Conservation (phyloP, 2,329 filamentous ascomycete species). For the Fusarium vanettenii region DNA sequence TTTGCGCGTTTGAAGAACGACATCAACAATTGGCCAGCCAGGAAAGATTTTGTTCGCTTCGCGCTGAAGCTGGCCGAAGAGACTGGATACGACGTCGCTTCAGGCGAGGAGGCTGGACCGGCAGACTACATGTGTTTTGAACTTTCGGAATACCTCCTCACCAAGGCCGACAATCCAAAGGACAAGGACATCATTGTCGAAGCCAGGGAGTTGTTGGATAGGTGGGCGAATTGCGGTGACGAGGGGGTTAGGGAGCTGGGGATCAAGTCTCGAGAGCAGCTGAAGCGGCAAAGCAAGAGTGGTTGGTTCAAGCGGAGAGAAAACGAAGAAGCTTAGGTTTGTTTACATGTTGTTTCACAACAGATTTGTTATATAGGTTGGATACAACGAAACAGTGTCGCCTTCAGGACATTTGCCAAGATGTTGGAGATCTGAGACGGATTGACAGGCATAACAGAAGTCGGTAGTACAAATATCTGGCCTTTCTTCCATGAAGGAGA, state of each 20-base stretch:
- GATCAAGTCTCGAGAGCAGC: neutral
- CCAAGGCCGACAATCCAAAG: neutral
- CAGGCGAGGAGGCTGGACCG: conserved; percentile 1
- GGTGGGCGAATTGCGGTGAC: conserved; percentile 16
- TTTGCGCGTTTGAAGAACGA: conserved; percentile 27
- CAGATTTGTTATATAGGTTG: neutral
- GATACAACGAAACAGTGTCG: neutral
- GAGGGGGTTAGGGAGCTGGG: conserved; percentile 21
- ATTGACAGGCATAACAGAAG: neutral
- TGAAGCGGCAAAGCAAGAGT: neutral
- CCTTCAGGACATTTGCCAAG: neutral
- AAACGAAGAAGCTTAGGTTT: neutral
- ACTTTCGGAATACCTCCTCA: conserved; percentile 18
- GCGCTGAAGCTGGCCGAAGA: conserved; percentile 23
- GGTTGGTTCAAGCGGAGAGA: conserved; percentile 3
- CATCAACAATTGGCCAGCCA: conserved; percentile 3
- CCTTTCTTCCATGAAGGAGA: neutral
- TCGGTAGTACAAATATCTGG: neutral
- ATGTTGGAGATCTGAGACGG: neutral
- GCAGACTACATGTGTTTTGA: conserved; percentile 38
- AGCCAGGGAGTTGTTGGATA: conserved; percentile 12
- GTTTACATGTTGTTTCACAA: neutral
- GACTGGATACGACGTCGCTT: neutral
- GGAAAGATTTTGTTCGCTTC: neutral
- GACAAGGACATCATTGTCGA: neutral